These are phyloP conservation scores for Pseudonectria foliicola DNA, from an alignment of 2,329 filamentous ascomycete genomes.

Conservation along the genomic window DNA sequence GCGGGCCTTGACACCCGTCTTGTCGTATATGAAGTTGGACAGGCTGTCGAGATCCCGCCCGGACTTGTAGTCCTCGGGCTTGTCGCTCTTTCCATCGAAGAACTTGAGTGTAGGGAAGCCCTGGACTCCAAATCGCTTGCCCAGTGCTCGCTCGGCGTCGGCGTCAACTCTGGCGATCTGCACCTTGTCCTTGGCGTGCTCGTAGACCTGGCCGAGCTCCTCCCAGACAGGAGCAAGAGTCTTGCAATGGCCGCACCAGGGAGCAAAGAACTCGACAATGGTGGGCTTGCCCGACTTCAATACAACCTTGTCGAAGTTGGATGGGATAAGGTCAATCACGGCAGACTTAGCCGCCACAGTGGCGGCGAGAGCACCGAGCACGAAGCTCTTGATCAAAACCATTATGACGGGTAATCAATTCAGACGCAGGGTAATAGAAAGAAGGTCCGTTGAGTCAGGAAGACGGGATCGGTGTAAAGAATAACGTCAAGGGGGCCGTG, in stretches of 20 bases:
- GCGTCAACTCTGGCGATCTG: slow-evolving; percentile 95
- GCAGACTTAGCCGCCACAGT: slow-evolving; percentile 64
- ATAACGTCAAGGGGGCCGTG: slow-evolving; percentile 7
- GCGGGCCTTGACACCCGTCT: slow-evolving; percentile 79
- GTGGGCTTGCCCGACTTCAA: slow-evolving; percentile 90
- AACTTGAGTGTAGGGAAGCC: slow-evolving; percentile 97
- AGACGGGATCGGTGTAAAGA: slow-evolving; percentile 2
- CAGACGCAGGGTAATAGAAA: slow-evolving; percentile 1
- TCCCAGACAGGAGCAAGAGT: slow-evolving; percentile 91
- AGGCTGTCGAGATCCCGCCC: slow-evolving; percentile 85
- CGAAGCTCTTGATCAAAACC: slow-evolving; percentile 54
- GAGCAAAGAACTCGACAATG: slow-evolving; percentile 95
- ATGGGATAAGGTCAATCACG: slow-evolving; percentile 81
- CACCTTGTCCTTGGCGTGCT: slow-evolving; percentile 63
- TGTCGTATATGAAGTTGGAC: slow-evolving; percentile 71
- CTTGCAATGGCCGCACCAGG: slow-evolving; percentile 99
- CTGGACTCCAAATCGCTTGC: slow-evolving; percentile 79
- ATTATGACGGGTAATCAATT: slow-evolving; percentile 29
- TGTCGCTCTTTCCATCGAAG: slow-evolving; percentile 91
- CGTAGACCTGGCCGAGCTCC: slow-evolving; percentile 71
- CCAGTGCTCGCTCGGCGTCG: slow-evolving; percentile 77
- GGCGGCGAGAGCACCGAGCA: slow-evolving; percentile 48
- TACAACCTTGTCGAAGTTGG: slow-evolving; percentile 87
- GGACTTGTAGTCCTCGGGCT: slow-evolving; percentile 76
- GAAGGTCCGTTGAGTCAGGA: neutral